A percentile compares a stretch with the other conserved stretches of the same genome.
phyloP scores from a whole-genome alignment of 2,329 filamentous ascomycete species.

The Lecanoromycetidae sp. region DNA sequence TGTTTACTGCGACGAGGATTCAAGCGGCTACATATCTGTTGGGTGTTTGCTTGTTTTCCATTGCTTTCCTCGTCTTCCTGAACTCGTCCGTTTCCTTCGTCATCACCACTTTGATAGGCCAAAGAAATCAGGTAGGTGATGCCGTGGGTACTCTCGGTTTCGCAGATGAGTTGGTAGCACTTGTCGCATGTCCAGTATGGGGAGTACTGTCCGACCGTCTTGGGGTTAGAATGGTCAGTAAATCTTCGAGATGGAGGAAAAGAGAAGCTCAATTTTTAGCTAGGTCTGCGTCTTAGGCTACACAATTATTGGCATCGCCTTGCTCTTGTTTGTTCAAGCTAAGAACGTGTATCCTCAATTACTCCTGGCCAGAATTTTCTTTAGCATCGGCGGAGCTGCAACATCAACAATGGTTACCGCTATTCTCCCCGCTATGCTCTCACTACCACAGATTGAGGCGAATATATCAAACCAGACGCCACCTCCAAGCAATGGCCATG shows the following conservation, averaged over 20 bases:
- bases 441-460: conserved; percentile 18
- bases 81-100: conserved; percentile 54
- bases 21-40: conserved; percentile 50
- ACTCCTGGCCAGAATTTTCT: conserved; percentile 69
- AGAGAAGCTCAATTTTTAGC: neutral
- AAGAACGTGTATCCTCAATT: conserved; percentile 80
- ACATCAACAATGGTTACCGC: conserved; percentile 97
- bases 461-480: conserved; percentile 20
- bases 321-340: conserved; percentile 75
- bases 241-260: neutral
- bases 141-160: conserved; percentile 45
- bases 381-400: conserved; percentile 85
- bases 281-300: conserved; percentile 61
- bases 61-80: conserved; percentile 54
- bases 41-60: conserved; percentile 52
- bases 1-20: conserved; percentile 45
- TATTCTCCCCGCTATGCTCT: conserved; percentile 62
- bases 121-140: conserved; percentile 44
- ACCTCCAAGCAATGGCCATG: conserved; percentile 26
- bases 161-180: conserved; percentile 37
- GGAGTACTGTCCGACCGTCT: conserved; percentile 39
- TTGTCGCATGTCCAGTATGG: conserved; percentile 38
- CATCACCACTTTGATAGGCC: conserved; percentile 50
- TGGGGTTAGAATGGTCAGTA: conserved; percentile 33
- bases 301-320: conserved; percentile 60